Evolutionary conservation across 768 basidiomycete species (phyloP), one percentile per base, ranked within the genome.

Genomic region (Pleurotus platypus): DNA sequence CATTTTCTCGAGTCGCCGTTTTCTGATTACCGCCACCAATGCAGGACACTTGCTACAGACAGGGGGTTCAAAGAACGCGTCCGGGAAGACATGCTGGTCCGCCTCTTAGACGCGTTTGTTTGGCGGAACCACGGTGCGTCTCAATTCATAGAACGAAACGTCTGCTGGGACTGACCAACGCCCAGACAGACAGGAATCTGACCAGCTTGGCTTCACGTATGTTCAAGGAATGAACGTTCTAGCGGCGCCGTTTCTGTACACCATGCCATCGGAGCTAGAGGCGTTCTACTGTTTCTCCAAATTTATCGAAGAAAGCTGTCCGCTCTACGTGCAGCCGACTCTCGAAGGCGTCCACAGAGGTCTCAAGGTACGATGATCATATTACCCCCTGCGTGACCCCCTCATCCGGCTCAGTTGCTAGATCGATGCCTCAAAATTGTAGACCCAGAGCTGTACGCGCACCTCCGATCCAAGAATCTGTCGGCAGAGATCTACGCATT

Each of bases 201-300:
- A 89, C n/a, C 86, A 85, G 57, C 80, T 92, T 42, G 91, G 84
- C 7, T 97, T 98, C 71, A 94, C 92, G 27, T 99, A 98, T 65
- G 95, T 99, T 7, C 96, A 99, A 72, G 97, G 97, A 27, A 98
- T 97, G 94, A 99, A 99, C 69, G 97, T 98, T 48, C 85, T 99
- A 37, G 94, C 95, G 18, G 97, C 97, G 2, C 97, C 97, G 0
- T 99, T 98, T 71, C 80, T 99, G 26, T 99, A 97, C 67, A 93
- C 91, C 9, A 91, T 98, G 85, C 95, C 97, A 5, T 94, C 94
- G 8, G 94, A 99, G 70, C 72, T 98, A n/a, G 97, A 99, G 70
- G 97, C 97, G 1, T 99, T 98, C 71, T 94, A 88, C 60, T 97
- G 93, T 72, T 98, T 99, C 66, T 83, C 92, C 24, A 91, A 89